A percentile compares a stretch with the other conserved stretches of the same genome.
Evolutionary conservation across 768 basidiomycete genomes (phyloP).

Genomic region (Xerocomus potaroensis): DNA sequence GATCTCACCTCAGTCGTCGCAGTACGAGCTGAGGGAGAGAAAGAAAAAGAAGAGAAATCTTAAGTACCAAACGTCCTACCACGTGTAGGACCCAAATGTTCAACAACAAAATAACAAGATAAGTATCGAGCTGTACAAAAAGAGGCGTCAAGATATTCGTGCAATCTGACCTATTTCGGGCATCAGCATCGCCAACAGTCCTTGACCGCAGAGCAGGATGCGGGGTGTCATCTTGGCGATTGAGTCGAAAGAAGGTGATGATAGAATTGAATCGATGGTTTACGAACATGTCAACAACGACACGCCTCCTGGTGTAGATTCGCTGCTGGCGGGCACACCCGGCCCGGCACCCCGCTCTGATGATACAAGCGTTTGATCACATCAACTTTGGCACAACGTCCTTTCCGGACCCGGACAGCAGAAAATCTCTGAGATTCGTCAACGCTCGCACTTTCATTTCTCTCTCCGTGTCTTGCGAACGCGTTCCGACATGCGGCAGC

Average conservation of each 20-base stretch:
- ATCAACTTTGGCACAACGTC: slow-evolving; percentile 58
- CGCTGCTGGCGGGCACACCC: background rate
- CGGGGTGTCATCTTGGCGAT: slow-evolving; percentile 22
- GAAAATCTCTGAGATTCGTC: slow-evolving; percentile 67
- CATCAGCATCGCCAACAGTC: too few relatives aligned
- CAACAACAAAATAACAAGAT: too few relatives aligned
- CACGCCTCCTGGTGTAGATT: too few relatives aligned
- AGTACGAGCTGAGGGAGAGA: too few relatives aligned
- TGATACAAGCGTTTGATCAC: too few relatives aligned
- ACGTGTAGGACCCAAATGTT: too few relatives aligned
- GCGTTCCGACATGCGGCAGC: slow-evolving; percentile 95
- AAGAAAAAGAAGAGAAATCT: too few relatives aligned
- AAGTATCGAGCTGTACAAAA: too few relatives aligned
- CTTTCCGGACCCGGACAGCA: slow-evolving; percentile 54
- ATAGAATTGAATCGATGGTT: background rate
- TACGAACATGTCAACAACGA: background rate
- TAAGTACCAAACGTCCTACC: too few relatives aligned
- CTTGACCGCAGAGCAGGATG: slow-evolving; percentile 33
- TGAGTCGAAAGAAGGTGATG: background rate
- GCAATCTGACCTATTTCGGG: too few relatives aligned
- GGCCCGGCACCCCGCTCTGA: background rate
- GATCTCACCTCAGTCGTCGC: too few relatives aligned
- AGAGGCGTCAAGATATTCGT: too few relatives aligned
- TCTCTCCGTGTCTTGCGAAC: slow-evolving; percentile 73
- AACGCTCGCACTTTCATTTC: slow-evolving; percentile 82